These are phyloP conservation scores for Rauvolfia tetraphylla DNA, from an alignment of 257 asterid genomes.

Conservation along the genomic window DNA sequence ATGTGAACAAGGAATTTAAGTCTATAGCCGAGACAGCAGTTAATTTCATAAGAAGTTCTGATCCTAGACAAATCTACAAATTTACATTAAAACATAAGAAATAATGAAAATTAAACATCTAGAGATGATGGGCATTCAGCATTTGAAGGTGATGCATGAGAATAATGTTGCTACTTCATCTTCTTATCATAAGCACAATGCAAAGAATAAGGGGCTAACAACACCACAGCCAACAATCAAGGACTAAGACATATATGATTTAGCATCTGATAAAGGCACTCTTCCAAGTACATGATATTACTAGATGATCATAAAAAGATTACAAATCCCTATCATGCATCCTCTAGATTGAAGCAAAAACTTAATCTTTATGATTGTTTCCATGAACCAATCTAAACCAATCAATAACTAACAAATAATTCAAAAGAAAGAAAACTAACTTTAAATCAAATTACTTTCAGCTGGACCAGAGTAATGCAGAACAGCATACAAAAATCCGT, in stretches of 20 bases:
- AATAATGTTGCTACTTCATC: not conserved
- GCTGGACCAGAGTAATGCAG: not conserved
- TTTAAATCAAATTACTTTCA: too few relatives aligned
- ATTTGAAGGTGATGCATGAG: not conserved
- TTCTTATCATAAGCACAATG: not conserved
- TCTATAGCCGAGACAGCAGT: not conserved
- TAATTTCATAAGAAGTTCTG: not conserved
- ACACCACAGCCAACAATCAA: not conserved
- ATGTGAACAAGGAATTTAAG: not conserved
- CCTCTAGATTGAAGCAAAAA: not conserved
- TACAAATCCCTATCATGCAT: too few relatives aligned
- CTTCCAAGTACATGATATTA: not conserved
- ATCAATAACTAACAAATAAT: not conserved
- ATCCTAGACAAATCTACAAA: not conserved
- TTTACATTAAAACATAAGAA: not conserved
- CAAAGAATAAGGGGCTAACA: not conserved
- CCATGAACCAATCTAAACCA: not conserved
- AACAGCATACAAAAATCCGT: not conserved
- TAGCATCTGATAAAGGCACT: not conserved
- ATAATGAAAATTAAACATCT: not conserved
- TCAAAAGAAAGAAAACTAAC: too few relatives aligned
- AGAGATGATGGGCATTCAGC: not conserved
- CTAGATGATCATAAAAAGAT: not conserved
- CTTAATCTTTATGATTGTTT: not conserved
- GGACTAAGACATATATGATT: not conserved